Evolutionary conservation across 441 rosid species (phyloP).

Genomic region (Macaranga tanarius): DNA sequence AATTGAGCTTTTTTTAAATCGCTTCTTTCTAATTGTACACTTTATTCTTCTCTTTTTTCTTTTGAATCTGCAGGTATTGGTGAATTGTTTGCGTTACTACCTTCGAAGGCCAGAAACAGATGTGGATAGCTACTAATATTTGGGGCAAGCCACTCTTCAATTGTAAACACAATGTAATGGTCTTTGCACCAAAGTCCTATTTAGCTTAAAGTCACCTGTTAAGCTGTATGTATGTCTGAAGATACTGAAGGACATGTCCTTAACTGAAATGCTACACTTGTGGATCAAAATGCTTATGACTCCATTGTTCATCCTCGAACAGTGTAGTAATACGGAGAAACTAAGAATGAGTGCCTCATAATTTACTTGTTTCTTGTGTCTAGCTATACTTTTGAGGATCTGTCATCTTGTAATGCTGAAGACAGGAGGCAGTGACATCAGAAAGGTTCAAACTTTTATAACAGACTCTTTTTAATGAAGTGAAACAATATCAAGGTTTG

Average conservation of each 20-base stretch:
- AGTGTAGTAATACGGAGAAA: not conserved
- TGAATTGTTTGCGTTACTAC: slow-evolving; percentile 82
- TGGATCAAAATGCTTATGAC: not conserved
- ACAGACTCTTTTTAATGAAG: not conserved
- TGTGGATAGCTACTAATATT: slow-evolving; percentile 60
- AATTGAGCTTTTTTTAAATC: not conserved
- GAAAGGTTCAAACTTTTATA: not conserved
- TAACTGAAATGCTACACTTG: not conserved
- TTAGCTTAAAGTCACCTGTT: not conserved
- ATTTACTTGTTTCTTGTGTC: not conserved
- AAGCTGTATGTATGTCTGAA: not conserved
- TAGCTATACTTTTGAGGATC: not conserved
- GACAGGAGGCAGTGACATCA: not conserved
- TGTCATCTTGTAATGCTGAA: not conserved
- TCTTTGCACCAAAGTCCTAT: slow-evolving; percentile 14
- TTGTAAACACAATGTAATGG: slow-evolving; percentile 22
- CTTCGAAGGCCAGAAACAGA: slow-evolving; percentile 93
- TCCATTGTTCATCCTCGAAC: not conserved
- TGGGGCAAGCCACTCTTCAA: not conserved
- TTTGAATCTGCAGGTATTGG: slow-evolving; percentile 55
- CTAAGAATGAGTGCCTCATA: not conserved
- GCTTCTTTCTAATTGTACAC: not conserved
- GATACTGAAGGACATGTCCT: not conserved
- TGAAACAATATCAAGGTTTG: not conserved
- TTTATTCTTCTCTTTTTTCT: not conserved